These are phyloP conservation scores for Sinapis alba DNA, from an alignment of 441 rosid species.

Conservation along the genomic window DNA sequence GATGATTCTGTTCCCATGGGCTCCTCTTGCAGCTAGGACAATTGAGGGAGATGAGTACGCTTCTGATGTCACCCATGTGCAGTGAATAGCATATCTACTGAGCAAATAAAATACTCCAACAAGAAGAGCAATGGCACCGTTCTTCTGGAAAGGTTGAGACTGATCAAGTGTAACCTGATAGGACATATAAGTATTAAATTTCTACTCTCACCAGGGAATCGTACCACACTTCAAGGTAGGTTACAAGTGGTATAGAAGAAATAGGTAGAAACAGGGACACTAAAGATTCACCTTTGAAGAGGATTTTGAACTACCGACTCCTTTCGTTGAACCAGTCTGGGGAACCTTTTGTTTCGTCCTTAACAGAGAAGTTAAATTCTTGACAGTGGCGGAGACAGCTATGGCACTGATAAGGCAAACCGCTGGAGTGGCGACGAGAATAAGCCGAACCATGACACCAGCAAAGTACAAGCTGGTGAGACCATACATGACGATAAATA, in stretches of 20 bases:
- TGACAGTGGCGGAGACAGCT: slow-evolving; percentile 94
- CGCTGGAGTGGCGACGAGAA: slow-evolving; percentile 97
- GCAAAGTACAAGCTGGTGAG: slow-evolving; percentile 99
- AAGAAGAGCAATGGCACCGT: slow-evolving; percentile 90
- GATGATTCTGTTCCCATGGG: slow-evolving; percentile 92
- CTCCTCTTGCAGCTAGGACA: slow-evolving; percentile 98
- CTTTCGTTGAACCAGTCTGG: slow-evolving; percentile 67
- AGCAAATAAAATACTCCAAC: slow-evolving; percentile 89
- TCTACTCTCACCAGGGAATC: slow-evolving; percentile 10
- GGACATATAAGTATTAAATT: slow-evolving; percentile 15
- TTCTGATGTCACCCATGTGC: slow-evolving; percentile 99
- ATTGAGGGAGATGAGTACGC: slow-evolving; percentile 99
- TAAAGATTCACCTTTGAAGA: slow-evolving; percentile 76
- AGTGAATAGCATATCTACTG: slow-evolving; percentile 85
- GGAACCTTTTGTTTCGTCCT: slow-evolving; percentile 79
- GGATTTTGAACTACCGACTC: slow-evolving; percentile 66
- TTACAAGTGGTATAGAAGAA: not conserved
- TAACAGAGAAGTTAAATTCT: slow-evolving; percentile 70
- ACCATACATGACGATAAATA: slow-evolving; percentile 98
- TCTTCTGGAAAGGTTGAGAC: slow-evolving; percentile 91
- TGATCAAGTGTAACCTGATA: slow-evolving; percentile 81
- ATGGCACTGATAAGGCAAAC: slow-evolving; percentile 95
- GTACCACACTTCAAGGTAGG: not conserved
- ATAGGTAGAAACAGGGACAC: not conserved
- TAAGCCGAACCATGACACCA: slow-evolving; percentile 99